Base-by-base conservation (phyloP, 495 filamentous ascomycete genomes). In the Annulohypoxylon stygium region DNA sequence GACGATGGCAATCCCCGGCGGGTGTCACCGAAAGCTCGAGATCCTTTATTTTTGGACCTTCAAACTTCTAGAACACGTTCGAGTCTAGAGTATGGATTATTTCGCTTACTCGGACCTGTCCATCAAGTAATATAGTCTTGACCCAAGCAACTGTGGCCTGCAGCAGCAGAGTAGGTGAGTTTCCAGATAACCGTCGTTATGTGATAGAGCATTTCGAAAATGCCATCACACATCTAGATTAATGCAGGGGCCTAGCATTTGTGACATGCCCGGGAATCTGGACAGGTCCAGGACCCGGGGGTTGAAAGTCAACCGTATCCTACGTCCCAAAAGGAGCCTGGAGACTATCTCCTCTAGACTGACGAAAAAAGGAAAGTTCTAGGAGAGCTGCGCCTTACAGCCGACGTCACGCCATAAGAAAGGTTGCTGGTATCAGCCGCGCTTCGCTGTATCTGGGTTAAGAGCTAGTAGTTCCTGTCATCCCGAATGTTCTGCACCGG, bases 31-130 rank as follows among this genome's bases (percentile, higher is more conserved):
- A 59, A 39, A 16, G 57, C 71, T 74, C 71, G 71, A 74, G 71
- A 70, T 70, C 45, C 39, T 70, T 58, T 74, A 74, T 74, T 74
- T 74, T 74, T 66, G 71, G 71, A 63, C 54, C 33, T 4, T n/a
- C 2, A 12, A 66, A 61, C 54, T 70, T 70, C 67, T 67, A 74
- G 67, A 73, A 64, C 71, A 16, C 25, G 30, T 58, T 50, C n/a
- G 59, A 0, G 57, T 20, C 26, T 14, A 34, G 48, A 47, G 23
- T 53, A 59, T 61, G 34, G 50, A 53, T 48, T 47, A 23, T 59
- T 61, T 63, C 55, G 67, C 58, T 60, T 70, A 36, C 11, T 62
- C 63, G 67, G 62, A 63, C 8, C 16, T 34, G 43, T 14, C 39
- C 55, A 50, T 66, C 62, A 58, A 23, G 57, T 63, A 70, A 70